Evolutionary conservation across 176 grass and related monocot species (phyloP), one percentile per base, ranked within the genome.

Genomic region (Musa troglodytarum): DNA sequence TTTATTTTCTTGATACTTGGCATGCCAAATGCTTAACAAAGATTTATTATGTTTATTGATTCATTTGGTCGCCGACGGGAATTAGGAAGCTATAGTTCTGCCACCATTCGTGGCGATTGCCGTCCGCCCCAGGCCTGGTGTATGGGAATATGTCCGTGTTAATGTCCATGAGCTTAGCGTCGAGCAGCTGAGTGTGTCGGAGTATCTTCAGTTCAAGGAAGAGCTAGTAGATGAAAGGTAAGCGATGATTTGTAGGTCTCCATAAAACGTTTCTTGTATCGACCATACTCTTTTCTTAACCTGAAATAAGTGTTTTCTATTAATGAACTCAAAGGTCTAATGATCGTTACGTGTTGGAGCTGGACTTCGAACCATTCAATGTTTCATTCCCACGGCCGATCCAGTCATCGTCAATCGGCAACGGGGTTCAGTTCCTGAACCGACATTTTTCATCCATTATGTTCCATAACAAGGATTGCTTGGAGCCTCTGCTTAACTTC

Each of bases 61-160:
- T 43, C 34, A 64, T 22, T 76, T 50, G 17, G 50, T 75, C 61
- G 1, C 1, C 81, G 24, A 53, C 52, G 14, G 62, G 51, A 65
- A 78, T 72, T 82, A 98, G 95, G 95, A 98, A 88, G 88, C 90
- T 49, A 94, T 98, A 34, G 88, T 98, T 79, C 74, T 98, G 65
- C 95, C 95, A 28, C 95, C 95, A 55, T 94, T 98, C 86, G 90
- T 98, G 73, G 90, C 90, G 73, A 94, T 98, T 74, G 95, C 95
- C 0, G 88, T 98, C 82, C 95, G 95, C 56, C 90, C 95, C 59
- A 85, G 95, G 2, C 95, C 95, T 0, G 90, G 95, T 51, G 88
- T 98, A 54, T 98, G 95, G 95, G 95, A 98, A 75, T 89, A 77
- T 70, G 95, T 98, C 68, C 88, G 95, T 20, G 86, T 94, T 68